Conservation (phyloP, 2,329 filamentous ascomycete species). For the Fusarium vanettenii region DNA sequence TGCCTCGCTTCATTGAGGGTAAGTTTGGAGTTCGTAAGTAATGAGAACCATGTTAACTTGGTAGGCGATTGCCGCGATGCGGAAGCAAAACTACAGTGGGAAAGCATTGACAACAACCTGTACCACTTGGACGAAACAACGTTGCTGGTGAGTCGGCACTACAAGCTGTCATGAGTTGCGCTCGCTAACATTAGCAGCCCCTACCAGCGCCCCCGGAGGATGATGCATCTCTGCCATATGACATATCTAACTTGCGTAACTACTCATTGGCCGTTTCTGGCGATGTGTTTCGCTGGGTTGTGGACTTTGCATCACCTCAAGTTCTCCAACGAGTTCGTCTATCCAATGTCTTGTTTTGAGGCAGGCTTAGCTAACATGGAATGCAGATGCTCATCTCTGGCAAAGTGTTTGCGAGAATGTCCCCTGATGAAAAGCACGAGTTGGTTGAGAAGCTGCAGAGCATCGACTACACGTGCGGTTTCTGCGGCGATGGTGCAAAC, state of each 20-base stretch:
- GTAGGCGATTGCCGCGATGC: slow-evolving; percentile 78
- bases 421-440: slow-evolving; percentile 98
- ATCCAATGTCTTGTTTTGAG: background rate
- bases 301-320: slow-evolving; percentile 88
- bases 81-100: slow-evolving; percentile 83
- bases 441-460: slow-evolving; percentile 96
- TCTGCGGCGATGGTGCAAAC: slow-evolving; percentile 97
- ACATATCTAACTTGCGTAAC: slow-evolving; percentile 82
- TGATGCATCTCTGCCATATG: slow-evolving; percentile 87
- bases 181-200: slow-evolving; percentile 62
- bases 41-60: slow-evolving; percentile 17
- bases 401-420: slow-evolving; percentile 98
- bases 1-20: slow-evolving; percentile 87
- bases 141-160: slow-evolving; percentile 64
- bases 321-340: slow-evolving; percentile 74
- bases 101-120: slow-evolving; percentile 89
- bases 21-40: slow-evolving; percentile 11
- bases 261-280: slow-evolving; percentile 92
- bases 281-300: slow-evolving; percentile 95
- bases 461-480: slow-evolving; percentile 94
- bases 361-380: background rate
- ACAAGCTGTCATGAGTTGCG: background rate
- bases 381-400: slow-evolving; percentile 86
- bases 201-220: slow-evolving; percentile 74
- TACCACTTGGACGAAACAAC: slow-evolving; percentile 84